Percentiles rank a stretch among this genome's conserved stretches.
These are phyloP conservation scores for Albugo candida DNA, from an alignment of 352 stramenopile genomes.

Conservation along the genomic window DNA sequence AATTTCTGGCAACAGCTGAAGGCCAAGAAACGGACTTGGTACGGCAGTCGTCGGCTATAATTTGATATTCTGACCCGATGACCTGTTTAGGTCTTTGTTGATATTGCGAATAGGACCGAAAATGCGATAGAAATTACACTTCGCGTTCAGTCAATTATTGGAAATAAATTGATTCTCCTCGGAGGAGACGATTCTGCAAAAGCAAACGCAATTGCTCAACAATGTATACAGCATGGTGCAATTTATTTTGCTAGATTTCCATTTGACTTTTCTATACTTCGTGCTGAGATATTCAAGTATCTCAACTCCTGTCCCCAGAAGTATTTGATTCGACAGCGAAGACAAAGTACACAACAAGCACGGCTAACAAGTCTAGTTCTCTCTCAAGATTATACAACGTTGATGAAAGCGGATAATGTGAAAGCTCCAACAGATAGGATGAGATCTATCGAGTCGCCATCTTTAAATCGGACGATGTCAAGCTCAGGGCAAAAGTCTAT, in stretches of 20 bases:
- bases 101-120: conserved; percentile 29
- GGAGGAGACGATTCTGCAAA: conserved; percentile 21
- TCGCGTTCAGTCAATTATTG: conserved; percentile 16
- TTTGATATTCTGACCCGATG: neutral
- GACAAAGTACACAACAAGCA: conserved; percentile 6
- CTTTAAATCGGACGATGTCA: neutral
- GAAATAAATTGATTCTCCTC: conserved; percentile 30
- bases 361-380: neutral
- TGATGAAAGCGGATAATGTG: too few relatives aligned
- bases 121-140: conserved; percentile 19
- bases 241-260: conserved; percentile 41
- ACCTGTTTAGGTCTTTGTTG: conserved; percentile 27
- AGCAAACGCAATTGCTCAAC: conserved; percentile 11
- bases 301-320: conserved; percentile 32
- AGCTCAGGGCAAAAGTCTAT: neutral
- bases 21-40: conserved; percentile 28
- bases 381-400: neutral
- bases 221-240: conserved; percentile 23
- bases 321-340: conserved; percentile 35
- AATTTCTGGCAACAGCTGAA: conserved; percentile 14
- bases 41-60: neutral
- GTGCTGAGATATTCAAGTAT: conserved; percentile 26
- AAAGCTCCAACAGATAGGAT: too few relatives aligned
- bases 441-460: too few relatives aligned
- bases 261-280: conserved; percentile 33